Percentiles rank a stretch among this genome's conserved stretches.
phyloP scores from a whole-genome alignment of 495 filamentous ascomycete species.

The Massariosphaeria phaeospora region DNA sequence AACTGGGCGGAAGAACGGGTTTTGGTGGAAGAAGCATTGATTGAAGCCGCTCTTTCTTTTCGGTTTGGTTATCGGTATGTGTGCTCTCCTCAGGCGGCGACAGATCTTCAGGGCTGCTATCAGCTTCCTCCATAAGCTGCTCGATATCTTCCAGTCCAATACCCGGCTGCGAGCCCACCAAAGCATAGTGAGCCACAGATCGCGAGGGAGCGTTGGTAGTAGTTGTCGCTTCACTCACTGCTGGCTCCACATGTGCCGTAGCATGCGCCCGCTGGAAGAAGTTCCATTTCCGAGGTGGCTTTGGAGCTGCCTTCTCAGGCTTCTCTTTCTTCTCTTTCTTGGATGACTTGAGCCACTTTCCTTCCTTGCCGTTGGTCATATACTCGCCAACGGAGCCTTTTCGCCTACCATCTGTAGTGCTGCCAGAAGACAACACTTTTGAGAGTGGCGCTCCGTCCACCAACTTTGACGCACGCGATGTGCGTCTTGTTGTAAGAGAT shows the following conservation, averaged over 20 bases:
- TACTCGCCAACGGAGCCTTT: constrained; percentile 28
- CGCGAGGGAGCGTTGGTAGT: constrained; percentile 40
- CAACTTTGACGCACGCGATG: constrained; percentile 32
- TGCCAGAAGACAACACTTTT: constrained; percentile 32
- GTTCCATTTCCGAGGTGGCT: constrained; percentile 64
- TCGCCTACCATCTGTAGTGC: constrained; percentile 31
- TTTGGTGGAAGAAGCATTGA: constrained; percentile 55
- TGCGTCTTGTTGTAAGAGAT: constrained; percentile 33
- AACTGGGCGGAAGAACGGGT: constrained; percentile 47
- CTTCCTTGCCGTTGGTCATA: constrained; percentile 40
- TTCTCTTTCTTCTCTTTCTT: constrained; percentile 35
- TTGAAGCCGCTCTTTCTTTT: constrained; percentile 34
- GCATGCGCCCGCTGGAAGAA: constrained; percentile 70
- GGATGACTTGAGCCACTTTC: constrained; percentile 40
- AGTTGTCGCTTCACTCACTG: constrained; percentile 40
- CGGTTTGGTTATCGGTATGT: not conserved
- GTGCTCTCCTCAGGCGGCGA: constrained; percentile 14
- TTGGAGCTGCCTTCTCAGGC: constrained; percentile 23
- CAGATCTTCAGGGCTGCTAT: constrained; percentile 29
- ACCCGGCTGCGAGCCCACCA: constrained; percentile 69
- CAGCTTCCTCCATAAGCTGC: constrained; percentile 55
- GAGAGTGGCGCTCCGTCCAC: constrained; percentile 20
- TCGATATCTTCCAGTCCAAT: constrained; percentile 62
- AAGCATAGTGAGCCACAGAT: constrained; percentile 71
- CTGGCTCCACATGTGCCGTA: constrained; percentile 44